Evolutionary conservation across 441 rosid genomes (phyloP).

Genomic region (Populus tomentosa): DNA sequence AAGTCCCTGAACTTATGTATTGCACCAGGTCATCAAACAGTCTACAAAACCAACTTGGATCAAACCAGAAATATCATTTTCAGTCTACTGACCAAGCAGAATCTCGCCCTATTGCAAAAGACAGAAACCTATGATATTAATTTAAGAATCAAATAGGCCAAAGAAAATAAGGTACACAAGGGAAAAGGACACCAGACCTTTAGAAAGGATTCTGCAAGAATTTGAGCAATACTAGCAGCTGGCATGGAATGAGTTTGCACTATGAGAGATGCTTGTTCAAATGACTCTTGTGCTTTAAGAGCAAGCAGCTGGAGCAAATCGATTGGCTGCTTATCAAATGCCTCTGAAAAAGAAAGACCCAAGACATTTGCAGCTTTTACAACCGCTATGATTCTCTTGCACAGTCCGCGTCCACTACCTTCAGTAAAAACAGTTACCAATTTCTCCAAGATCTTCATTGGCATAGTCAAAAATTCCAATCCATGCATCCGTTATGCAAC

Average conservation of each 20-base stretch:
- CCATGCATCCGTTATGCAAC: slow-evolving; percentile 11
- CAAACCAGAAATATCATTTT: not conserved
- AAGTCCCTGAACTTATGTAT: not conserved
- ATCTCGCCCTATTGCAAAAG: not conserved
- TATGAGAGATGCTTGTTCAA: slow-evolving; percentile 83
- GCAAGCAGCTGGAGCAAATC: slow-evolving; percentile 93
- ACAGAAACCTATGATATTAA: slow-evolving; percentile 2
- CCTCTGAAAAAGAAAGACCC: slow-evolving; percentile 87
- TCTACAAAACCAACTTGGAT: not conserved
- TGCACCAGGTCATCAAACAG: not conserved
- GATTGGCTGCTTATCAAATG: slow-evolving; percentile 84
- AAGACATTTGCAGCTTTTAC: too few species aligned
- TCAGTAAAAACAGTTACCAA: slow-evolving; percentile 63
- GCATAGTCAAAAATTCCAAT: slow-evolving; percentile 15
- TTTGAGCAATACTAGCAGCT: slow-evolving; percentile 85
- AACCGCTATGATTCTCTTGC: slow-evolving; percentile 70
- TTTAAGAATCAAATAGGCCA: slow-evolving; percentile 11
- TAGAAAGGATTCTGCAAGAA: slow-evolving; percentile 97
- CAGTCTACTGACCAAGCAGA: not conserved
- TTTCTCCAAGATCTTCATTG: slow-evolving; percentile 69
- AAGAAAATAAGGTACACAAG: slow-evolving; percentile 7
- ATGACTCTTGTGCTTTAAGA: slow-evolving; percentile 98
- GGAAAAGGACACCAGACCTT: slow-evolving; percentile 45
- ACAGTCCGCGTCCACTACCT: slow-evolving; percentile 86
- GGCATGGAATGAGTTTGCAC: slow-evolving; percentile 90